Conservation (phyloP, 2,329 filamentous ascomycete species). For the Tothia fuscella region DNA sequence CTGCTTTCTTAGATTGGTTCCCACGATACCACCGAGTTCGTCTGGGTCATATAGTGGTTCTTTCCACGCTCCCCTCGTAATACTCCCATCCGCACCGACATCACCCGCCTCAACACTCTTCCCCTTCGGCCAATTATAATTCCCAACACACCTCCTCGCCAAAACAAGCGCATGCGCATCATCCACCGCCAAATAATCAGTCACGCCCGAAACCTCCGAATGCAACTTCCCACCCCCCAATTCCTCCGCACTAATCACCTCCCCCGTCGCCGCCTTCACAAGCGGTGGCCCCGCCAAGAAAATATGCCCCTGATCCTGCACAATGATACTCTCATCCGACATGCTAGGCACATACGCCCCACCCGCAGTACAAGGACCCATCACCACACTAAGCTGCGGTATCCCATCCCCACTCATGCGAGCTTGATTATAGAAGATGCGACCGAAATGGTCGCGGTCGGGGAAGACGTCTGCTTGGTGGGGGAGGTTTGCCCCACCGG, state of each 20-base stretch:
- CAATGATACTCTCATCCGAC: conserved; percentile 96
- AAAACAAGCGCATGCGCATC: conserved; percentile 85
- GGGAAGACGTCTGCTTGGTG: conserved; percentile 95
- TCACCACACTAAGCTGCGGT: conserved; percentile 87
- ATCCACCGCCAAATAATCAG: conserved; percentile 88
- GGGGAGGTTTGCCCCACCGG: conserved; percentile 86
- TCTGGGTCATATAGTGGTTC: conserved; percentile 70
- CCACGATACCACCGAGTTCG: conserved; percentile 80
- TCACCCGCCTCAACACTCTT: conserved; percentile 12
- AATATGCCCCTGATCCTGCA: conserved; percentile 90
- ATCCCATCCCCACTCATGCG: conserved; percentile 65
- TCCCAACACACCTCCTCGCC: conserved; percentile 69
- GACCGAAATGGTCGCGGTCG: conserved; percentile 86
- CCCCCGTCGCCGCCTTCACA: conserved; percentile 91
- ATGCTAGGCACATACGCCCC: conserved; percentile 95
- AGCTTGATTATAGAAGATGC: conserved; percentile 97
- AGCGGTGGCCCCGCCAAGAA: conserved; percentile 90
- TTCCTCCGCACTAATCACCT: conserved; percentile 81
- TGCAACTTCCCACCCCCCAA: conserved; percentile 84
- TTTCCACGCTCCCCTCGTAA: conserved; percentile 36
- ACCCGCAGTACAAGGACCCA: conserved; percentile 93
- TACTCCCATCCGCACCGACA: conserved; percentile 24
- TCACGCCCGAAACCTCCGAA: conserved; percentile 81
- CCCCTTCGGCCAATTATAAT: conserved; percentile 73
- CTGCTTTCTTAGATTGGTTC: conserved; percentile 76